Evolutionary conservation across 139 green algal genomes (phyloP), one percentile per base, ranked within the genome.

Genomic region (Tetradesmus obliquus): DNA sequence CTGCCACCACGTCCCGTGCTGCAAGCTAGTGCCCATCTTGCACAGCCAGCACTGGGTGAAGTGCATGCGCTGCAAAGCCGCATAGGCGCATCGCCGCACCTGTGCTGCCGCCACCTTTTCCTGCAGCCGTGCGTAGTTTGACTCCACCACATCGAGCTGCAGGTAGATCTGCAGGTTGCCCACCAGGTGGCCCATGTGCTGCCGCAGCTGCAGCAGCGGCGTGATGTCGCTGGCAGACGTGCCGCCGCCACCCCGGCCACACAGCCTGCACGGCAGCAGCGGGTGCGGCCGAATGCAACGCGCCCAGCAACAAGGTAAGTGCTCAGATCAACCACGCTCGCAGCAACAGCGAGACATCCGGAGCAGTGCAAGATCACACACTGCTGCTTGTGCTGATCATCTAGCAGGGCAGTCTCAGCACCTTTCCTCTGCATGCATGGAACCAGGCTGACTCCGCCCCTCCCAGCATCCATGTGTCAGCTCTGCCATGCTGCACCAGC

Each of bases 121-220:
- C 53, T 93, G 82, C 89, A 99, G 94, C 69, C 89, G 55, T 0
- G 54, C 83, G 74, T 93, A 96, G 91, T 95, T 94, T 22, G 93
- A 90, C 86, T 98, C 97, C 13, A 98, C 96, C 54, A 99, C 97
- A 57, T 99, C 97, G n/a, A 96, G 92, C 94, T 98, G 97, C 4
- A 98, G 95, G 93, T 98, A 98, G 91, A 97, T 95, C 95, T 97
- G 95, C 72, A 98, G 92, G 92, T 98, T 98, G 88, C 82, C 83
- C 10, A 98, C 88, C 55, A 99, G 92, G 93, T 99, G 95, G 19
- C 93, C 89, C 96, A 99, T 98, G 85, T 96, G 93, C 54, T 97
- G 95, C 54, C 97, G 95, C 91, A 97, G 92, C 53, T 96, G 95
- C 86, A 93, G 96, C 92, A 99, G 74, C 12, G 88, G 58, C 0